Percentiles rank a stretch among this genome's conserved stretches.
Conservation (phyloP, 768 basidiomycete genomes). For the Tulasnella sp. region DNA sequence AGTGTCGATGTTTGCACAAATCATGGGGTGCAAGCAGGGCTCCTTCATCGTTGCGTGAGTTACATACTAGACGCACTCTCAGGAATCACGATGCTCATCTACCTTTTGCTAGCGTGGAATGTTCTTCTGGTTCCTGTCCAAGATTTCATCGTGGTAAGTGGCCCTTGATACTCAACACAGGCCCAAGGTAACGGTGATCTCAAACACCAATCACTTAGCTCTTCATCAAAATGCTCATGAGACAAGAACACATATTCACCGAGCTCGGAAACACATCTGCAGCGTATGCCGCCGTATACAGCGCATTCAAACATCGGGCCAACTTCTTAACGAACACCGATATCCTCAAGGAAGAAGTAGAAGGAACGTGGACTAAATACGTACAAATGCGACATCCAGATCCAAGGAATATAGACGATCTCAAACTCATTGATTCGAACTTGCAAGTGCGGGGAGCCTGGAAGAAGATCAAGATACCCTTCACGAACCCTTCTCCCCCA, state of each 20-base stretch:
- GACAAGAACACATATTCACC: conserved; percentile 22
- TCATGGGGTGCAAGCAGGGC: background rate
- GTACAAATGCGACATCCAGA: background rate
- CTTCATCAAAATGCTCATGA: conserved; percentile 20
- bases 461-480: conserved; percentile 23
- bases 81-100: background rate
- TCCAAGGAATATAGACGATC: background rate
- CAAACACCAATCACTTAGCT: background rate
- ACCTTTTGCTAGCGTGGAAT: background rate
- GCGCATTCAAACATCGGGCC: background rate
- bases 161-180: too few relatives aligned
- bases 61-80: background rate
- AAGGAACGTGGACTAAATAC: background rate
- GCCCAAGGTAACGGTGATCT: background rate
- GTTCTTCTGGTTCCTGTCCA: background rate
- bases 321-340: background rate
- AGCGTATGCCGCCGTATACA: conserved; percentile 21
- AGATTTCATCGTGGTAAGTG: background rate
- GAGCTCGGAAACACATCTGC: conserved; percentile 28
- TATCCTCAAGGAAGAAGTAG: background rate
- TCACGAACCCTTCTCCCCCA: conserved; percentile 20
- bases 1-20: background rate
- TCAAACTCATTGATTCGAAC: background rate
- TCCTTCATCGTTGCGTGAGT: background rate
- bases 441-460: conserved; percentile 30